phyloP scores from a whole-genome alignment of 2,329 filamentous ascomycete genomes.

The Xylariaceae sp. region DNA sequence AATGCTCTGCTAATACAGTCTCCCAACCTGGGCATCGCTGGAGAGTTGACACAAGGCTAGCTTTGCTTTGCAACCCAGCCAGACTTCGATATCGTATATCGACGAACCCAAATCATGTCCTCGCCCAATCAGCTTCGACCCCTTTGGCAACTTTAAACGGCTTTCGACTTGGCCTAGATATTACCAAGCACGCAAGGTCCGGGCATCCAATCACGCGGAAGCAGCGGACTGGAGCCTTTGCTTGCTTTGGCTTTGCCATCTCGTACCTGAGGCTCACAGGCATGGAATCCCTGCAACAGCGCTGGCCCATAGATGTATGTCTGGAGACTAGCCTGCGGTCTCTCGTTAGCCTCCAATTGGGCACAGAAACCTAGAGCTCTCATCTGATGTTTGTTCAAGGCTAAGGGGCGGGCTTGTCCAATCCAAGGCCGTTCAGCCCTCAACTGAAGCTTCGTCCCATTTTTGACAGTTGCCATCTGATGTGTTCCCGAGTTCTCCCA shows the following conservation, averaged over 20 bases:
- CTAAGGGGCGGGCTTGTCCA: slow-evolving; percentile 9
- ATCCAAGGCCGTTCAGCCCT: background rate
- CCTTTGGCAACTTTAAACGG: background rate
- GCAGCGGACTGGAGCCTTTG: background rate
- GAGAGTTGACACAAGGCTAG: too few species aligned
- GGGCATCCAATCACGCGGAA: too few species aligned
- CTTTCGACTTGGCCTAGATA: slow-evolving; percentile 1
- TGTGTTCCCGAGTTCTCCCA: slow-evolving; percentile 4
- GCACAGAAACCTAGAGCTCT: slow-evolving; percentile 6
- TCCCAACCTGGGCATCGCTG: too few species aligned
- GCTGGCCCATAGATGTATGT: too few species aligned
- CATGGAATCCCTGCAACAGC: too few species aligned
- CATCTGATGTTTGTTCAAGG: slow-evolving; percentile 6
- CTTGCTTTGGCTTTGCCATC: background rate
- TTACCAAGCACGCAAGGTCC: background rate
- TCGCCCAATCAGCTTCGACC: slow-evolving; percentile 6
- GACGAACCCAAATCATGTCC: slow-evolving; percentile 15
- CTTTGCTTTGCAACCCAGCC: slow-evolving; percentile 2
- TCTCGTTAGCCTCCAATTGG: slow-evolving; percentile 7
- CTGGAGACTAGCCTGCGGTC: too few species aligned
- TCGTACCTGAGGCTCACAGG: background rate
- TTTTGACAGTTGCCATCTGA: slow-evolving; percentile 12
- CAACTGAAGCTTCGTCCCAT: background rate
- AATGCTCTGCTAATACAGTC: too few species aligned
- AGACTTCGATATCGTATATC: slow-evolving; percentile 17